Base-by-base conservation (phyloP, 176 grass and related monocot species). In the Carex cristatella region DNA sequence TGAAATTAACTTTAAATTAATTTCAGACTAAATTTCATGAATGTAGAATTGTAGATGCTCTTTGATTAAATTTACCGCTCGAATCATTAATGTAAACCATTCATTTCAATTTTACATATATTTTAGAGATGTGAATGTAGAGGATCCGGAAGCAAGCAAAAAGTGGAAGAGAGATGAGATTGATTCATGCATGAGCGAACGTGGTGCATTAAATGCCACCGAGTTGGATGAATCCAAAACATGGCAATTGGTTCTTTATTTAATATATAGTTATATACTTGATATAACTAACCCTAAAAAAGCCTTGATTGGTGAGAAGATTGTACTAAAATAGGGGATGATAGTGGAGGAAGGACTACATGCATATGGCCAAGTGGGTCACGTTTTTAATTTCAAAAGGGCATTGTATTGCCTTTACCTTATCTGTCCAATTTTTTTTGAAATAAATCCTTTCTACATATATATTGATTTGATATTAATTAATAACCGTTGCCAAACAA, bases 331-430 rank as follows among this genome's bases (percentile, higher is more conserved):
- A 82, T 65, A 65, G 33, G 44, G 4, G 37, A 13, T 75, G 15
- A 28, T 58, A 16, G 79, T 63, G 79, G 79, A 46, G 23, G 79
- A 57, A 65, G 19, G 76, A 69, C 88, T 58, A 54, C 57, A 79
- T 23, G 23, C 23, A 23, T 23, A 23, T 84, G 84, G 58, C 69
- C 90, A 92, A 90, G 77, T 89, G 87, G 85, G 53, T 23, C 61
- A 61, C 11, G 33, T 64, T 10, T n/a, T 73, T 83, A 86, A 64
- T 88, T 84, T 56, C 49, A 55, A 32, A 77, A 77, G 44, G 73
- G 1, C n/a, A 75, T 10, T 23, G 44, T 73, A 49, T 73, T 73
- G 42, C 18, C 44, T 75, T 46, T 0, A 75, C 44, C 71, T 28
- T 53, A 74, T 27, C 54, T 75, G 10, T 23, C 42, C 32, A 75